phyloP scores from a whole-genome alignment of 257 asterid species.

The Pogostemon cablin region DNA sequence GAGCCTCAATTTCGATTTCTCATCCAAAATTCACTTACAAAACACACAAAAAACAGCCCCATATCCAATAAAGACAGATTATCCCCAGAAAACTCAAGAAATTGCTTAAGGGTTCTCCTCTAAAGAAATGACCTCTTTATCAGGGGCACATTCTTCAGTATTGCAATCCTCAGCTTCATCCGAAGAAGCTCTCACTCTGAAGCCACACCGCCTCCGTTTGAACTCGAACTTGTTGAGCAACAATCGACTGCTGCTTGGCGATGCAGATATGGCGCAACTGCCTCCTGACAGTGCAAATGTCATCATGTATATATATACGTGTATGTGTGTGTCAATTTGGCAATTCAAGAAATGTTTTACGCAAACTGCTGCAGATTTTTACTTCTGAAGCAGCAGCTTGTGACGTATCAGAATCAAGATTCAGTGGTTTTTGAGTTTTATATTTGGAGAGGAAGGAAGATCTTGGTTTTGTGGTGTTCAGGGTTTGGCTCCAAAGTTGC shows the following conservation, averaged over 20 bases:
- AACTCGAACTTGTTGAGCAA: constrained; percentile 36
- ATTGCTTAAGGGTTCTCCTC: not conserved
- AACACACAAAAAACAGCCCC: not conserved
- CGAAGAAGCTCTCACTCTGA: constrained; percentile 52
- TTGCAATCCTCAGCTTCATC: constrained; percentile 72
- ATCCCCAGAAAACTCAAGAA: not conserved
- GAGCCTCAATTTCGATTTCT: not conserved
- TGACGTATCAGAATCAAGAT: not conserved
- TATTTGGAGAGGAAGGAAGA: not conserved
- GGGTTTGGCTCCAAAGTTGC: constrained; percentile 23
- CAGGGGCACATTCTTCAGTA: constrained; percentile 92
- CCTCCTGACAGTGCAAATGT: constrained; percentile 51
- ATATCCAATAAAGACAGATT: not conserved
- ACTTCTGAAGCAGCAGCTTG: not conserved
- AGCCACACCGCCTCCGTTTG: constrained; percentile 39
- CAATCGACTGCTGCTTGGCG: constrained; percentile 43
- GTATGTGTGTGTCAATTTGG: not conserved
- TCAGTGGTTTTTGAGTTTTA: not conserved
- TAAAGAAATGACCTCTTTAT: constrained; percentile 71
- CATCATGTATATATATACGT: constrained; percentile 32
- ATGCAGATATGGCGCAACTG: constrained; percentile 44
- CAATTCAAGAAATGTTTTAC: not conserved
- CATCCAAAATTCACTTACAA: not conserved
- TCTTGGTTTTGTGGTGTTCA: constrained; percentile 26
- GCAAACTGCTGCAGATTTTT: not conserved